Base-by-base conservation (phyloP, 129 eudicot genomes). In the Chrysanthemum makinoi region DNA sequence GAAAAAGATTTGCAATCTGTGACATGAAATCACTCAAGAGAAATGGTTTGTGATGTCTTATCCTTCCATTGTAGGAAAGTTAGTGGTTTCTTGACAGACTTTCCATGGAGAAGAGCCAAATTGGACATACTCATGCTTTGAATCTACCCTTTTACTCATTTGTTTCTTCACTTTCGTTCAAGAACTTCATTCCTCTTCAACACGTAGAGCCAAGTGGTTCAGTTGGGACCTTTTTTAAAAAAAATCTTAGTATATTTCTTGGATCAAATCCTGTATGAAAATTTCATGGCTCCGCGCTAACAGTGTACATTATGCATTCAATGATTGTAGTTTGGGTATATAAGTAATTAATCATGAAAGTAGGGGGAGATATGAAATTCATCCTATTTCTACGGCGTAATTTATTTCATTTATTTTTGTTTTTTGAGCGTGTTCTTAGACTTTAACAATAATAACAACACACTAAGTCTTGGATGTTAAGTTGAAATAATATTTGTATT, bases 1-100 rank as follows among this genome's bases (percentile, higher is more conserved):
- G 10, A 39, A 39, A 66, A 46, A 3, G 61, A 24, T 66, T 75
- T 75, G 73, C 39, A 57, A 48, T 10, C 65, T 60, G 44, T 75
- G 79, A 75, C 55, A 75, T 55, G 82, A 78, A 71, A 78, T 65
- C 77, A 78, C 82, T 78, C 61, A 70, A 78, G 39, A 64, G 24
- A 64, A 77, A 43, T 78, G 59, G 67, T 64, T 47, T 71, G 72
- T 54, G 70, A 48, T 71, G 46, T 55, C 68, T 55, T 64, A 58
- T 70, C 75, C 19, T 63, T 70, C 51, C 24, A 52, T 77, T 52
- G 66, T 64, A 63, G 48, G 66, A 77, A 69, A 77, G 77, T 76
- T 76, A 59, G 81, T 78, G 77, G 82, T 71, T 71, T 71, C 55
- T 62, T 78, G 68, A 56, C 72, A 78, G 82, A 66, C 77, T 78